Percentiles rank a stretch among this genome's conserved stretches.
Conservation (phyloP, 2,329 filamentous ascomycete genomes). For the Emergomyces africanus region DNA sequence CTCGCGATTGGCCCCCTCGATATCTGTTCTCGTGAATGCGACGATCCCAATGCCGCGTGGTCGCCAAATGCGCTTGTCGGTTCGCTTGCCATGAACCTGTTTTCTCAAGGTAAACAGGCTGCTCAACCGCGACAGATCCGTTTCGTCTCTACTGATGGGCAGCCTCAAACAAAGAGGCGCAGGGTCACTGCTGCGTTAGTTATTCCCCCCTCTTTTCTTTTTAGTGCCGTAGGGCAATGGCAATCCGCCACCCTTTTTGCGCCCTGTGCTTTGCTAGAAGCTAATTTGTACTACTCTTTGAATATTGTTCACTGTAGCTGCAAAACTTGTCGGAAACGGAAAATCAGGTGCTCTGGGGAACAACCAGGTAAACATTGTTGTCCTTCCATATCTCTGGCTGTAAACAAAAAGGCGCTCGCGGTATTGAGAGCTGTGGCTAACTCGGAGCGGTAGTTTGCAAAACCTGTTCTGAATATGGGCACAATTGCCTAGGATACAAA, state of each 20-base stretch:
- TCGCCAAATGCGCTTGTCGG: not conserved
- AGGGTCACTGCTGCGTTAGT: conserved; percentile 67
- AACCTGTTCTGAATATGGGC: conserved; percentile 59
- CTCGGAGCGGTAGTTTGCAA: conserved; percentile 41
- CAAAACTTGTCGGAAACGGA: conserved; percentile 61
- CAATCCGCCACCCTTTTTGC: not conserved
- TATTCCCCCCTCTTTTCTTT: conserved; percentile 6
- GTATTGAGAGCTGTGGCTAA: not conserved
- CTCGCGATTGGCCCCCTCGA: not conserved
- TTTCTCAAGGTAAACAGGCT: conserved; percentile 14
- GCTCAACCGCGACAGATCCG: conserved; percentile 42
- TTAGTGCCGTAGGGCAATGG: conserved; percentile 1
- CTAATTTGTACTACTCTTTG: not conserved
- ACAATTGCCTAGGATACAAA: conserved; percentile 55
- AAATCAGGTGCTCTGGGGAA: conserved; percentile 63
- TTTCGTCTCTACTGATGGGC: conserved; percentile 72
- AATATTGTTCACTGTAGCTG: conserved; percentile 35
- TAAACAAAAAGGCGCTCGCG: not conserved
- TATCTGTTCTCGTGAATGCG: not conserved
- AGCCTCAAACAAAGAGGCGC: conserved; percentile 65
- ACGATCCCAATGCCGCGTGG: not conserved
- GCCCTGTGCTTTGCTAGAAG: not conserved
- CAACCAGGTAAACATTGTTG: conserved; percentile 39
- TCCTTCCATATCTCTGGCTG: not conserved
- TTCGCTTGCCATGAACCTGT: conserved; percentile 14